phyloP scores from a whole-genome alignment of 805 yeast species.

The Debaryomyces maramus region DNA sequence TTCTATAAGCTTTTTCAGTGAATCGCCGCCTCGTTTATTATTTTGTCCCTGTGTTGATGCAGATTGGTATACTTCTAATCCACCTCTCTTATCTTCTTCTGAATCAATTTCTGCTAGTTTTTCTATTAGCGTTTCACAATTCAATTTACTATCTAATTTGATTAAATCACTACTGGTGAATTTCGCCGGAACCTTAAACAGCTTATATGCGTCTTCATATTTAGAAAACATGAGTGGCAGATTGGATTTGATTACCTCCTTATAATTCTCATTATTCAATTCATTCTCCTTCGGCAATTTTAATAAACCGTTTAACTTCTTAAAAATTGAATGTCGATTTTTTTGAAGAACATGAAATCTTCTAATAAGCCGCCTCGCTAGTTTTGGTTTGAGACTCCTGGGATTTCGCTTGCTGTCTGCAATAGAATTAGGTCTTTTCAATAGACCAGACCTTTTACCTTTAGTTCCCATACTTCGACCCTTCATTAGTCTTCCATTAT shows the following conservation, averaged over 20 bases:
- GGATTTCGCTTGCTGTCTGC: slow-evolving; percentile 36
- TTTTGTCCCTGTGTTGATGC: slow-evolving; percentile 89
- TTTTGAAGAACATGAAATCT: slow-evolving; percentile 73
- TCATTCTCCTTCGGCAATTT: slow-evolving; percentile 10
- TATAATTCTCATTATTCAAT: slow-evolving; percentile 23
- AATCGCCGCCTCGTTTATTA: slow-evolving; percentile 81
- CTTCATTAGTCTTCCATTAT: too few species aligned
- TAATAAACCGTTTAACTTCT: slow-evolving; percentile 21
- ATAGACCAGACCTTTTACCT: slow-evolving; percentile 21
- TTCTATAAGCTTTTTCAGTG: slow-evolving; percentile 74
- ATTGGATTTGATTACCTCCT: slow-evolving; percentile 6
- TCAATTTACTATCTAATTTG: slow-evolving; percentile 16
- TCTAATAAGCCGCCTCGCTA: slow-evolving; percentile 75
- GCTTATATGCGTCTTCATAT: slow-evolving; percentile 5
- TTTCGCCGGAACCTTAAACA: slow-evolving; percentile 7
- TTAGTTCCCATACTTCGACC: slow-evolving; percentile 12
- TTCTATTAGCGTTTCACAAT: slow-evolving; percentile 12
- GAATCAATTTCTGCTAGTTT: slow-evolving; percentile 56
- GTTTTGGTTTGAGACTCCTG: slow-evolving; percentile 58
- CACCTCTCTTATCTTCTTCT: slow-evolving; percentile 69
- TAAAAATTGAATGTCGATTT: slow-evolving; percentile 44
- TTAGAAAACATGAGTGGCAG: slow-evolving; percentile 1
- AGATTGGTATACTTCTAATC: slow-evolving; percentile 72
- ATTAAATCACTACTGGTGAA: slow-evolving; percentile 12
- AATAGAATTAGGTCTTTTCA: slow-evolving; percentile 32